Conservation (phyloP, 129 eudicot species). For the Glebionis coronaria region DNA sequence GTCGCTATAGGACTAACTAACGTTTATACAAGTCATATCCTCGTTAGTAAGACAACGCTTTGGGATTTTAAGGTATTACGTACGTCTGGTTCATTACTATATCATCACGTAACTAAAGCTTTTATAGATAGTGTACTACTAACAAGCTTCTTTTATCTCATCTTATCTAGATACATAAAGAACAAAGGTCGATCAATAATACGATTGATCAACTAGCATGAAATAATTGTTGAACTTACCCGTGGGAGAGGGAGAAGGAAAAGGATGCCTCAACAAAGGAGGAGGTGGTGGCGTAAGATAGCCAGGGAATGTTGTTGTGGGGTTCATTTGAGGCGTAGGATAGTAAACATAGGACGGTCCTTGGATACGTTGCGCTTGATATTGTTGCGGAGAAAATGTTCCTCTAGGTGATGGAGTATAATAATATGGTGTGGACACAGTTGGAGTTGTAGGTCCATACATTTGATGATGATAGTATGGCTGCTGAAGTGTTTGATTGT, state of each 20-base stretch:
- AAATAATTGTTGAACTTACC: conserved; percentile 39
- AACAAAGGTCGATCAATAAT: too few relatives aligned
- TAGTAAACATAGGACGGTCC: conserved; percentile 75
- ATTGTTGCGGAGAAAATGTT: conserved; percentile 38
- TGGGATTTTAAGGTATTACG: too few relatives aligned
- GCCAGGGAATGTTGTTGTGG: conserved; percentile 35
- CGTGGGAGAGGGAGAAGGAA: conserved; percentile 54
- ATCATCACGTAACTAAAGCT: too few relatives aligned
- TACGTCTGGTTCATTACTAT: too few relatives aligned
- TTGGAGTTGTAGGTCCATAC: conserved; percentile 58
- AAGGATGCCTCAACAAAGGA: conserved; percentile 36
- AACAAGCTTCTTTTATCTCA: too few relatives aligned
- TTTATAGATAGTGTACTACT: too few relatives aligned
- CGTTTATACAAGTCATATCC: too few relatives aligned
- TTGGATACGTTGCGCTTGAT: conserved; percentile 61
- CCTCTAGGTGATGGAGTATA: conserved; percentile 69
- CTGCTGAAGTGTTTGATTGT: conserved; percentile 67
- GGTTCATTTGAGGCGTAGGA: conserved; percentile 54
- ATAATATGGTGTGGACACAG: conserved; percentile 66
- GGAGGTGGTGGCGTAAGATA: conserved; percentile 40
- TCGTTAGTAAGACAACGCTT: too few relatives aligned
- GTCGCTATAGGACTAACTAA: too few relatives aligned
- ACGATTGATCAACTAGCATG: neutral
- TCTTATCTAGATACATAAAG: too few relatives aligned
- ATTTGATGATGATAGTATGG: conserved; percentile 56